These are phyloP conservation scores for Candida gorgasii DNA, from an alignment of 805 yeast genomes.

Conservation along the genomic window DNA sequence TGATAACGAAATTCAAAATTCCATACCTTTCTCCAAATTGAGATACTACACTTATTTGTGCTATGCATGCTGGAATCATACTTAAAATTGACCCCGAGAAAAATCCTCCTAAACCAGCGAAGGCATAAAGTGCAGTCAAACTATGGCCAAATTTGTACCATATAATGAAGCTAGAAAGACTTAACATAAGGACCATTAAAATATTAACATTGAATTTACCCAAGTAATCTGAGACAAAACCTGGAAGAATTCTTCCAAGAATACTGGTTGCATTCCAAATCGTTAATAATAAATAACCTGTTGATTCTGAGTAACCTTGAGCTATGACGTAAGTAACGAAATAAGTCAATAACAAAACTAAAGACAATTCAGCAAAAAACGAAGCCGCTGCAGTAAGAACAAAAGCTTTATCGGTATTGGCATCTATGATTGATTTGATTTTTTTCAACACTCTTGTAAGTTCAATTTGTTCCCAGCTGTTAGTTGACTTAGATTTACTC, in stretches of 20 bases:
- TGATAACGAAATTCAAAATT: conserved; percentile 28
- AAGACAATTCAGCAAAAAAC: conserved; percentile 50
- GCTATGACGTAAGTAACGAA: conserved; percentile 57
- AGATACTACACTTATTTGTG: conserved; percentile 51
- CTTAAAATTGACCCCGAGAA: conserved; percentile 36
- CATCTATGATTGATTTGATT: conserved; percentile 3
- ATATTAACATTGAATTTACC: conserved; percentile 55
- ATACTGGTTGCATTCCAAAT: conserved; percentile 48
- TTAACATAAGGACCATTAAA: conserved; percentile 27
- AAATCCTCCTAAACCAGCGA: conserved; percentile 36
- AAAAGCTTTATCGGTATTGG: conserved; percentile 21
- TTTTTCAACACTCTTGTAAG: neutral
- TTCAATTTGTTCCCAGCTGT: conserved; percentile 2
- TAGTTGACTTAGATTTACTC: neutral
- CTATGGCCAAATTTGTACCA: conserved; percentile 36
- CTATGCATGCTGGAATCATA: conserved; percentile 51
- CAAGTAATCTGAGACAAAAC: conserved; percentile 50
- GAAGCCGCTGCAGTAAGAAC: conserved; percentile 30
- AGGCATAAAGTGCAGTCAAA: conserved; percentile 28
- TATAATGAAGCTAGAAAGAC: conserved; percentile 26
- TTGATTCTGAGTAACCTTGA: conserved; percentile 46
- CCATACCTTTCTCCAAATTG: conserved; percentile 41
- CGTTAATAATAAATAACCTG: conserved; percentile 46
- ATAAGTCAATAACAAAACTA: conserved; percentile 54
- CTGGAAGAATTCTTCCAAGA: conserved; percentile 57